Evolutionary conservation across 2,329 filamentous ascomycete species (phyloP), one percentile per base, ranked within the genome.

Genomic region (Periconia digitata): DNA sequence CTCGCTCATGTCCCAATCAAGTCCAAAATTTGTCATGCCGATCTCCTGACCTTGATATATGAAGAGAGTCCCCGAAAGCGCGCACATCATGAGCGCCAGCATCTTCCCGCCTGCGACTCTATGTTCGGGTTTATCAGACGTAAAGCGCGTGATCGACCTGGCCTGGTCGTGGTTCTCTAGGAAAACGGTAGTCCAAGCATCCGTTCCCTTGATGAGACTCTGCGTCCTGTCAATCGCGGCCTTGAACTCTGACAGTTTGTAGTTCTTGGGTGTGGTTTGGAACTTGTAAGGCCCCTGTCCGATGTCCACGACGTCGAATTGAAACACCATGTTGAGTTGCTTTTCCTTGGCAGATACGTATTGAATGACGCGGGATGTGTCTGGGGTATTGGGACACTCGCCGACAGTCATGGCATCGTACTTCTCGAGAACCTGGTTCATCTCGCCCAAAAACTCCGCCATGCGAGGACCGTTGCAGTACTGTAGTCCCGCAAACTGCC

Each of bases 361-460:
- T 16, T 75, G 63, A 7, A 87, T 67, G 1, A 87, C 83, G 32
- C 81, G 74, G 3, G 70, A 66, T 22, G 79, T 75, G 46, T 85
- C 79, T 0, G 81, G 83, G 0, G 85, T 86, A 56, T 80, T 71
- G 0, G 85, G 84, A 21, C 87, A 79, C 68, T 90, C 86, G 41
- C 86, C 86, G 0, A 89, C 85, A 0, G 85, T 88, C 67, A 89
- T 81, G n/a, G 83, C 80, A 47, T 82, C 79, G 64, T 88, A 88
- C 39, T 77, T 70, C 47, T 72, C 72, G 1, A 87, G 72, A 2
- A 89, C 75, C 29, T 77, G 62, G 1, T 74, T 74, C 82, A 90
- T 87, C 64, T 88, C 86, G 3, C 72, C 61, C 17, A 89, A 69
- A 56, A 83, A 89, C 62, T 89, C 85, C 61, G 85, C 82, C 69